Percentiles rank a stretch among this genome's conserved stretches.
These are phyloP conservation scores for Xylariaceae sp. DNA, from an alignment of 2,329 filamentous ascomycete species.

Conservation along the genomic window DNA sequence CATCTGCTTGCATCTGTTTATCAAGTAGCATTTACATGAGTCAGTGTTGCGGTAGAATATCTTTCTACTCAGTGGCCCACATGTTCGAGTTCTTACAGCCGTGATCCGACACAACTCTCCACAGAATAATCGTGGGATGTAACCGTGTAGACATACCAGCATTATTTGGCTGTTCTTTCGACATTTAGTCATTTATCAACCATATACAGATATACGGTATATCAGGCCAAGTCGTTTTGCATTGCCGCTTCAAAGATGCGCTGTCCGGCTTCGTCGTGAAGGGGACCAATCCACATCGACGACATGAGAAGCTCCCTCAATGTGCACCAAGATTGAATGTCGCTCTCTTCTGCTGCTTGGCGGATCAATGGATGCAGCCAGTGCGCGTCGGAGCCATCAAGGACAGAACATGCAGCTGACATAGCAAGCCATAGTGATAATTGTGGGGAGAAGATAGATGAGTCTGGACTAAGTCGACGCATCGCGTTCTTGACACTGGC, in stretches of 20 bases:
- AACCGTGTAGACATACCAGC: too few species aligned
- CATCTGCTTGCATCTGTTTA: too few species aligned
- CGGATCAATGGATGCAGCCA: background rate
- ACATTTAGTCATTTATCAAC: too few species aligned
- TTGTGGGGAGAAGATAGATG: background rate
- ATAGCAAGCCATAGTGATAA: background rate
- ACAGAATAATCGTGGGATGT: too few species aligned
- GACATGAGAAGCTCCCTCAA: conserved; percentile 23
- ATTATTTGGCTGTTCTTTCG: too few species aligned
- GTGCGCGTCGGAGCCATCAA: background rate
- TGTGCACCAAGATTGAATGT: conserved; percentile 17
- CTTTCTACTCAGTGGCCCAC: too few species aligned
- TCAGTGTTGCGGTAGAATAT: too few species aligned
- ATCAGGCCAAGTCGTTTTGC: too few species aligned
- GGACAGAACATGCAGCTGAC: background rate
- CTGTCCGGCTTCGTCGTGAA: conserved; percentile 29
- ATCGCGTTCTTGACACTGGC: conserved; percentile 7
- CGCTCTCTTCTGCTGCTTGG: background rate
- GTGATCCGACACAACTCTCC: too few species aligned
- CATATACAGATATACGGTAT: too few species aligned
- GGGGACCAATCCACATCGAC: conserved; percentile 30
- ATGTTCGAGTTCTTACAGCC: too few species aligned
- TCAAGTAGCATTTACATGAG: too few species aligned
- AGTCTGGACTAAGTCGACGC: background rate
- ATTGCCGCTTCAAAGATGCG: conserved; percentile 19